Percentiles rank a stretch among this genome's conserved stretches.
Evolutionary conservation across 495 filamentous ascomycete species (phyloP).

Genomic region (Zalerion maritima): DNA sequence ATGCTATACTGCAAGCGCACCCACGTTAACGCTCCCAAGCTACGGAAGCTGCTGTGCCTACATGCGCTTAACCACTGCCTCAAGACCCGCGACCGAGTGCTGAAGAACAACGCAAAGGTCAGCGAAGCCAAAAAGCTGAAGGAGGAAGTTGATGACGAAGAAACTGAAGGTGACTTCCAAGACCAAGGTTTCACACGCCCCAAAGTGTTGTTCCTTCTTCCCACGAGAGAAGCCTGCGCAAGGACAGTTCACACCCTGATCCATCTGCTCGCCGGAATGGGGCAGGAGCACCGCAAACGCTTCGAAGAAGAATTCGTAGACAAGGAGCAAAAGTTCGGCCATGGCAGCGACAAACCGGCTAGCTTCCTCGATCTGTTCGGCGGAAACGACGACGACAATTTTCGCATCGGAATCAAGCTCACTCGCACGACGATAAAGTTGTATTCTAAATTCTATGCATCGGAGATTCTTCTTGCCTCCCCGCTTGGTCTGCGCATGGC

Average conservation of each 20-base stretch:
- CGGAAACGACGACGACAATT: conserved; percentile 94
- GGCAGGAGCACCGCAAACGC: conserved; percentile 89
- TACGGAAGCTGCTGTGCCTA: conserved; percentile 61
- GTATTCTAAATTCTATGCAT: conserved; percentile 90
- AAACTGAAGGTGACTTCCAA: conserved; percentile 56
- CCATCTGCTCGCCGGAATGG: conserved; percentile 60
- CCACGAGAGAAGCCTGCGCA: conserved; percentile 73
- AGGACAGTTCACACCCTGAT: conserved; percentile 61
- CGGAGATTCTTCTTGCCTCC: conserved; percentile 83
- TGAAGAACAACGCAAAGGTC: conserved; percentile 79
- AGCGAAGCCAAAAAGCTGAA: conserved; percentile 42
- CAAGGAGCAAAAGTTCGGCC: conserved; percentile 47
- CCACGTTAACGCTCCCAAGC: conserved; percentile 41
- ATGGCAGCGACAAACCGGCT: conserved; percentile 61
- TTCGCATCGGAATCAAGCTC: conserved; percentile 84
- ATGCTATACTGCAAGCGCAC: conserved; percentile 62
- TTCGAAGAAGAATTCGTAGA: conserved; percentile 68
- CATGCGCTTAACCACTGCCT: conserved; percentile 84
- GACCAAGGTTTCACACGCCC: conserved; percentile 95
- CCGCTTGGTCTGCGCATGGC: conserved; percentile 81
- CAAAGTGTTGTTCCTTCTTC: conserved; percentile 77
- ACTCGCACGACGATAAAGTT: conserved; percentile 90
- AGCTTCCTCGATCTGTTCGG: conserved; percentile 85
- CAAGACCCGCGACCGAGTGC: conserved; percentile 80
- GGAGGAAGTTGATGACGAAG: conserved; percentile 27